Evolutionary conservation across 768 basidiomycete species (phyloP).

Genomic region (Calocybe gangraenosa): DNA sequence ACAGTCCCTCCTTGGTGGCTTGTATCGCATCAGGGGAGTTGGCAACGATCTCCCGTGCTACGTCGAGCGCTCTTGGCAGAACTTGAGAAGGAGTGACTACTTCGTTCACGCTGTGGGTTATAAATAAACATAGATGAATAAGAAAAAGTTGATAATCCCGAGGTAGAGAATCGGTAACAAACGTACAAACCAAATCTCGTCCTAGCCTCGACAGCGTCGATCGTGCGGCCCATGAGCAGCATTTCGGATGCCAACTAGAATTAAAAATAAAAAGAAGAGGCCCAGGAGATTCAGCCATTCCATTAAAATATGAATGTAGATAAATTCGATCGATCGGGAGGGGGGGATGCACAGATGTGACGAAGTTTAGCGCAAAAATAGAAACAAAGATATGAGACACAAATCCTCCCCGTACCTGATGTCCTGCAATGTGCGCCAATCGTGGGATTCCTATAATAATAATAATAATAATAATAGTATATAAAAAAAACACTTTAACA

Average conservation of each 20-base stretch:
- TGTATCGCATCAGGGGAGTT: constrained; percentile 83
- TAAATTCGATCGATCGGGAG: no score
- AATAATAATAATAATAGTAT: not conserved
- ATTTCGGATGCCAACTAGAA: constrained; percentile 76
- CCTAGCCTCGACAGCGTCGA: constrained; percentile 65
- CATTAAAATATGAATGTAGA: no score
- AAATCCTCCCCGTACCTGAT: constrained; percentile 70
- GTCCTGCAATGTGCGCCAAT: constrained; percentile 59
- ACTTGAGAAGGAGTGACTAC: constrained; percentile 57
- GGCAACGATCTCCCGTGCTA: constrained; percentile 53
- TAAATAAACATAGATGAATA: not conserved
- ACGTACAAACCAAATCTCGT: constrained; percentile 74
- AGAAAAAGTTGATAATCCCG: constrained; percentile 8
- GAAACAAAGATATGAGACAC: no score
- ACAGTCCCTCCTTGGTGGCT: constrained; percentile 66
- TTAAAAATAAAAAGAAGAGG: not conserved
- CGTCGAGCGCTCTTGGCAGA: constrained; percentile 53
- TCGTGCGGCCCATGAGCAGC: constrained; percentile 66
- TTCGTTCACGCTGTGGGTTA: constrained; percentile 54
- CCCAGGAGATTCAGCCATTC: no score
- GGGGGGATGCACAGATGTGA: no score
- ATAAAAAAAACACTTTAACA: no score
- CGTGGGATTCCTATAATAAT: constrained; percentile 59
- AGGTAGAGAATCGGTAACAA: no score
- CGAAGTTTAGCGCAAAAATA: constrained; percentile 1